phyloP scores from a whole-genome alignment of 2,329 filamentous ascomycete genomes.

The Microsporum audouinii region DNA sequence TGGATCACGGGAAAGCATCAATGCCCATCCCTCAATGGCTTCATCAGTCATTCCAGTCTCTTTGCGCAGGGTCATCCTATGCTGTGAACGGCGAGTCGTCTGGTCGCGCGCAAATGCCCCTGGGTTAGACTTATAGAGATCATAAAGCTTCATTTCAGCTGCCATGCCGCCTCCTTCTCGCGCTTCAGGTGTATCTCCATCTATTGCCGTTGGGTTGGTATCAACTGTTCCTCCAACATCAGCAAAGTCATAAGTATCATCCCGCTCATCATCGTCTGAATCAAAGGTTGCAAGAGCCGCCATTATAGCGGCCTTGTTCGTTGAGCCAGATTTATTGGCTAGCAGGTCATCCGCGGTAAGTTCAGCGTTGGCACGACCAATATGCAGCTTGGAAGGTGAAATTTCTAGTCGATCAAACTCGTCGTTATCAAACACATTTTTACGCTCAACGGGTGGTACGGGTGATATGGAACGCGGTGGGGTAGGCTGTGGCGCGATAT shows the following conservation, averaged over 20 bases:
- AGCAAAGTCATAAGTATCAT: constrained; percentile 88
- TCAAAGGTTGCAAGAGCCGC: constrained; percentile 83
- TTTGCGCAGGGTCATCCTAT: constrained; percentile 53
- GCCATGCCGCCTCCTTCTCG: constrained; percentile 21
- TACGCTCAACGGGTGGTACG: constrained; percentile 37
- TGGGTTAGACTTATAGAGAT: constrained; percentile 54
- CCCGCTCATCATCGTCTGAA: constrained; percentile 86
- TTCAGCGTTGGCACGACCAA: constrained; percentile 56
- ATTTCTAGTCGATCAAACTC: constrained; percentile 62
- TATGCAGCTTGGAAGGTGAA: constrained; percentile 57
- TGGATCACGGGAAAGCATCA: constrained; percentile 70
- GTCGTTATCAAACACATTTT: constrained; percentile 70
- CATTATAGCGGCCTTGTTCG: constrained; percentile 74
- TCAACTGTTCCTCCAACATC: constrained; percentile 88
- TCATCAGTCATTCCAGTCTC: constrained; percentile 88
- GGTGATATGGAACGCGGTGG: constrained; percentile 30
- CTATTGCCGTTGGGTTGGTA: constrained; percentile 29
- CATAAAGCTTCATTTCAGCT: constrained; percentile 60
- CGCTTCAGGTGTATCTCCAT: constrained; percentile 45
- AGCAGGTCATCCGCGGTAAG: constrained; percentile 63
- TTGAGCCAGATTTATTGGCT: constrained; percentile 50
- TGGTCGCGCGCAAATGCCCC: constrained; percentile 61
- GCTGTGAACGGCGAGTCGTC: constrained; percentile 53
- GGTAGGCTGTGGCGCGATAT: constrained; percentile 42
- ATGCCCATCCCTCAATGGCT: constrained; percentile 82